Evolutionary conservation across 768 basidiomycete genomes (phyloP).

Genomic region (Clavulina sp.): DNA sequence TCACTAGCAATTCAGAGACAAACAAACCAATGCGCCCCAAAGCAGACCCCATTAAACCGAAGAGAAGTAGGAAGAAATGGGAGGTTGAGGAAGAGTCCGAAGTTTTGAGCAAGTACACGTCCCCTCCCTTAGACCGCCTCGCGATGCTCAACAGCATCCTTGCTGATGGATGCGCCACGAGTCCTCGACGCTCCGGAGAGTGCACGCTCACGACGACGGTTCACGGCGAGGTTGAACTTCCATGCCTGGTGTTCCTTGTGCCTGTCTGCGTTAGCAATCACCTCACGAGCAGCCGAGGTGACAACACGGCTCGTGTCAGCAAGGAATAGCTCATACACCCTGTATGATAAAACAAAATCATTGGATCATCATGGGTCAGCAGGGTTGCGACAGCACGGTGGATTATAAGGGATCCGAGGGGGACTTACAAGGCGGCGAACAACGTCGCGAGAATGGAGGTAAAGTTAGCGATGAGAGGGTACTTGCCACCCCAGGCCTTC

Average conservation of each 20-base stretch:
- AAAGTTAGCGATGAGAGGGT: neutral
- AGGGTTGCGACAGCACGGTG: neutral
- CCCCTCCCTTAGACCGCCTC: too few species aligned
- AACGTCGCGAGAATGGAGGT: constrained; percentile 1
- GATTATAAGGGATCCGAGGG: neutral
- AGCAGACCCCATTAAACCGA: too few species aligned
- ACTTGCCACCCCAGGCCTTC: neutral
- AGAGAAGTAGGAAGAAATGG: too few species aligned
- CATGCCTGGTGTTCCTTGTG: neutral
- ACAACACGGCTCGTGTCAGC: constrained; percentile 3
- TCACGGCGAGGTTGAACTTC: too few species aligned
- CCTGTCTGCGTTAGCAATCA: neutral
- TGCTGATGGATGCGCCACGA: too few species aligned
- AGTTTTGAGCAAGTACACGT: too few species aligned
- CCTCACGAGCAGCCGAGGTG: neutral
- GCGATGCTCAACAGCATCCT: too few species aligned
- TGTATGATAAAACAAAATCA: neutral
- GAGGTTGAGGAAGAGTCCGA: too few species aligned
- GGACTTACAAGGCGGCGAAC: neutral
- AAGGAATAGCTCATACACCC: constrained; percentile 2
- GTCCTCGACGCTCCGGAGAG: too few species aligned
- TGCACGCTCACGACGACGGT: too few species aligned
- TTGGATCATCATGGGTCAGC: neutral
- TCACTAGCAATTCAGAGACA: too few species aligned
- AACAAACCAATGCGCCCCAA: too few species aligned